These are phyloP conservation scores for Chlorella vulgaris DNA, from an alignment of 139 green algal genomes.

Conservation along the genomic window DNA sequence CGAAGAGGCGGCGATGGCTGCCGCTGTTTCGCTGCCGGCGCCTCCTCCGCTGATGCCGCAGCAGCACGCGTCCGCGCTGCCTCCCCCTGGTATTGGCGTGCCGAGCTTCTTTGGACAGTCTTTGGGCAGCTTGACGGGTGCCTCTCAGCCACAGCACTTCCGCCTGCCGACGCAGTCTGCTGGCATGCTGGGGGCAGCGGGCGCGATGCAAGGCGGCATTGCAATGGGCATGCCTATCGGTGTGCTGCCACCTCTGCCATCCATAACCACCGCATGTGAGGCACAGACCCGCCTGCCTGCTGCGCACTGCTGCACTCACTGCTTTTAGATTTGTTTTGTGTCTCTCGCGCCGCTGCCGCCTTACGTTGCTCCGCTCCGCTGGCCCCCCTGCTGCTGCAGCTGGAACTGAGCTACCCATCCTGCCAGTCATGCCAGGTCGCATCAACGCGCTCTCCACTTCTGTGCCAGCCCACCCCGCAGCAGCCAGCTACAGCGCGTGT, in stretches of 20 bases:
- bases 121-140: not conserved
- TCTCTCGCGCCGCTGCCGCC: not conserved
- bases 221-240: constrained; percentile 16
- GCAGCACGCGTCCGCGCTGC: not conserved
- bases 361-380: not conserved
- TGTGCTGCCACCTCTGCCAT: constrained; percentile 18
- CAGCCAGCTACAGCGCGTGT: constrained; percentile 2
- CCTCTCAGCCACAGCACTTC: not conserved
- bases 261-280: constrained; percentile 33
- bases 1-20: constrained; percentile 40
- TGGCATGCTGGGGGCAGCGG: not conserved
- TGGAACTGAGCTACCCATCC: constrained; percentile 30
- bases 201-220: not conserved
- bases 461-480: not conserved
- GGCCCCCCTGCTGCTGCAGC: not conserved
- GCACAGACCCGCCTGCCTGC: not conserved
- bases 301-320: not conserved
- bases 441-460: constrained; percentile 19
- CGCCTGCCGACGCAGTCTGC: constrained; percentile 1
- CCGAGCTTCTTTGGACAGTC: not conserved
- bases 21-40: not conserved
- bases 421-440: constrained; percentile 27
- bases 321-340: not conserved
- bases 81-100: constrained; percentile 4
- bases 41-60: not conserved